Evolutionary conservation across 2,329 filamentous ascomycete genomes (phyloP).

Genomic region (Penicillium sp.): DNA sequence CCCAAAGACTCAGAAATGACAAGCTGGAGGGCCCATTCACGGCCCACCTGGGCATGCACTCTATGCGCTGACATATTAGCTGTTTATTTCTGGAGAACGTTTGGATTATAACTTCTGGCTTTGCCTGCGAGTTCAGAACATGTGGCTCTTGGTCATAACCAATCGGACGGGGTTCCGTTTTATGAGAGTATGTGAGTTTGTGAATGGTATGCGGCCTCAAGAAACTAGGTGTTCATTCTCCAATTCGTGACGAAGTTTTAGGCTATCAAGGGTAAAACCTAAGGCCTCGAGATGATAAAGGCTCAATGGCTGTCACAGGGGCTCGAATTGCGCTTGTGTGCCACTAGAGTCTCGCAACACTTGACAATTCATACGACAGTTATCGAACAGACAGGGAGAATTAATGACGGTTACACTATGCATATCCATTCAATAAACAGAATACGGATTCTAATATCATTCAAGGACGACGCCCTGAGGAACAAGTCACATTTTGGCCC

Average conservation of each 20-base stretch:
- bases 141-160: not conserved
- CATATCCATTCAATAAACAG: not conserved
- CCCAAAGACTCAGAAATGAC: not conserved
- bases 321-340: not conserved
- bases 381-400: too few species aligned
- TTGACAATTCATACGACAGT: too few species aligned
- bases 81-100: not conserved
- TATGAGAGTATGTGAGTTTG: not conserved
- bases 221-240: not conserved
- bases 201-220: too few species aligned
- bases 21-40: not conserved
- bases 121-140: not conserved
- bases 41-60: not conserved
- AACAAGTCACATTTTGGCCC: slow-evolving; percentile 41
- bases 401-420: too few species aligned
- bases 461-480: slow-evolving; percentile 24
- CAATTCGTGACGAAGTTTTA: not conserved
- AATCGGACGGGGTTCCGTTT: not conserved
- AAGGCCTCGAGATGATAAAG: not conserved
- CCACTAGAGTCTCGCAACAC: too few species aligned
- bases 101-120: not conserved
- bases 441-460: not conserved
- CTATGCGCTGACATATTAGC: too few species aligned
- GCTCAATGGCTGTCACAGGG: not conserved
- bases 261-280: not conserved